Base-by-base conservation (phyloP, 2,329 filamentous ascomycete genomes). In the Apiospora koreana region DNA sequence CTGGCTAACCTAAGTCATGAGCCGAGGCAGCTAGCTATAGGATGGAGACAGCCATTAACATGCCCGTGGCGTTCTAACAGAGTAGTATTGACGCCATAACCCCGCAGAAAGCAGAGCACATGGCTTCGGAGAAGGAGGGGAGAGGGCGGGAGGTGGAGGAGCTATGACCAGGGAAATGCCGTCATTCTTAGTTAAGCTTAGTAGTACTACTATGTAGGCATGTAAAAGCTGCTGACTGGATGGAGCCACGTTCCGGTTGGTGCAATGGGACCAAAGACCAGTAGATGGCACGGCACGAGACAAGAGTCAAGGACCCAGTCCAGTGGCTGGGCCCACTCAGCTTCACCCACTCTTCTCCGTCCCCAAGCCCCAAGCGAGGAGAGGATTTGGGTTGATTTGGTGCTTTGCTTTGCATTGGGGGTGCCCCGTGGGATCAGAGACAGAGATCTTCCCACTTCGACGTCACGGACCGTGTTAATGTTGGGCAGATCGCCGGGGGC, bases 21-120 rank as follows among this genome's bases (percentile, higher is more conserved):
- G 50, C 50, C 50, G 50, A 35, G 50, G 54, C 54, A 62, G 18
- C 31, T 62, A 23, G 14, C 28, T 38, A 38, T n/a, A 12, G 54
- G 54, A 38, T 38, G 18, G 21, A 38, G 38, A 12, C 54, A 62
- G 31, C 28, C 54, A 38, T n/a, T 62, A 16, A 18, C 31, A 62
- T n/a, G 3, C 31, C 9, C 31, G 21, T 62, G 54, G 54, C 54
- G 54, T n/a, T 54, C 54, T 38, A 35, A n/a, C 6, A 14, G 16
- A 58, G 18, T 62, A 38, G 54, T n/a, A 62, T 12, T 18, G 10
- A 38, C 54, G 54, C 54, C 54, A 43, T 35, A 62, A 62, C 54
- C 54, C 54, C 54, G 54, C 54, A 62, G 25, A 54, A 62, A 62
- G 31, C 18, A 38, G 54, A 62, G 31, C 54, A 62, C 54, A 62